Base-by-base conservation (phyloP, 495 filamentous ascomycete genomes). In the Barbatosphaeria neglecta region DNA sequence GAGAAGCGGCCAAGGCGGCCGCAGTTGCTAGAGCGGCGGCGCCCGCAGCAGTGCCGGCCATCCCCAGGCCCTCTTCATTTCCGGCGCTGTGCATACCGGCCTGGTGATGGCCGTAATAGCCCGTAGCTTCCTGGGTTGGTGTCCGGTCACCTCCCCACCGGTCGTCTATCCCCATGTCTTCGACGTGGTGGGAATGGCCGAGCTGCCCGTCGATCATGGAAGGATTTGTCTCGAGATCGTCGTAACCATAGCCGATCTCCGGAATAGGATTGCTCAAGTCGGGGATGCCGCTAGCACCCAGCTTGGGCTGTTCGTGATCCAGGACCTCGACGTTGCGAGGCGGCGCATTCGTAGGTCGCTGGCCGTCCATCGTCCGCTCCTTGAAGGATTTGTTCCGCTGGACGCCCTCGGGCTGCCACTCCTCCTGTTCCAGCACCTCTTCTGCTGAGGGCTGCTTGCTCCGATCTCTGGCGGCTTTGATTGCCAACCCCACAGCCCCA, bases 291-390 rank as follows among this genome's bases (percentile, higher is more conserved):
- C 68, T 89, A 18, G 81, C 73, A 20, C 66, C 73, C 65, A 90
- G 58, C 48, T 72, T 69, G 16, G 74, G 68, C 1, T 72, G 64
- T 11, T 78, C 63, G 17, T 82, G 73, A 23, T 75, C 64, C 18
- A 84, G 80, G 39, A 77, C 71, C 37, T 85, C 77, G 27, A 86
- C 68, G 55, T 85, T 90, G 49, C 86, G 83, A n/a, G 77, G 78
- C n/a, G 85, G 84, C 10, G 85, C 87, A 20, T 73, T 72, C 18
- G 75, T 72, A n/a, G 72, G 68, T 39, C 61, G 60, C 25, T 62
- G 62, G 0, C 65, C 67, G 38, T 72, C 67, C 53, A 66, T 59
- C 3, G 73, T 67, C 42, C 74, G 71, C 48, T 78, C 73, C 50
- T 76, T 77, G 60, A 78, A 78, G 10, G 75, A 78, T 44, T 61